phyloP scores from a whole-genome alignment of 1,284 basidiomycete genomes.

The Anthracocystis panici-leucophaei region DNA sequence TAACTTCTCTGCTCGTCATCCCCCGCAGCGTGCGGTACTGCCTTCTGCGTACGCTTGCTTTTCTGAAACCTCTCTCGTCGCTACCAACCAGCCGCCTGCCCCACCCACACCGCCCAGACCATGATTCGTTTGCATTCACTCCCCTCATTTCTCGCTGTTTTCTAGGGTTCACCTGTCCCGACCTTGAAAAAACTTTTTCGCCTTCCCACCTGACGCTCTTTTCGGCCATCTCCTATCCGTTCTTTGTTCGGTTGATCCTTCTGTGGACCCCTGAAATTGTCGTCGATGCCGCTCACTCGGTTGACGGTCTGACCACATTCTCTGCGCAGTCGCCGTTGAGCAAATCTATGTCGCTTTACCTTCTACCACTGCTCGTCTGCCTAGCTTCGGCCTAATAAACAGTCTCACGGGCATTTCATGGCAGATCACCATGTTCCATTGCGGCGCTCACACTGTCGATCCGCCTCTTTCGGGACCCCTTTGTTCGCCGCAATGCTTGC shows the following conservation, averaged over 20 bases:
- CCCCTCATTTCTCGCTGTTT: constrained; percentile 20
- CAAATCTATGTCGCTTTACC: constrained; percentile 12
- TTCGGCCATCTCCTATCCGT: constrained; percentile 21
- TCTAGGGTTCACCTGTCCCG: constrained; percentile 30
- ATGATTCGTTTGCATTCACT: not conserved
- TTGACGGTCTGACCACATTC: constrained; percentile 1
- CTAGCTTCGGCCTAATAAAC: constrained; percentile 29
- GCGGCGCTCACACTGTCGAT: constrained; percentile 30
- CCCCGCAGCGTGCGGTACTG: constrained; percentile 24
- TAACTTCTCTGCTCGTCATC: constrained; percentile 44
- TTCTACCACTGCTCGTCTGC: constrained; percentile 26
- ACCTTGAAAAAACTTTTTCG: constrained; percentile 19
- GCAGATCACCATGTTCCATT: constrained; percentile 28
- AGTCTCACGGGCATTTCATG: constrained; percentile 40
- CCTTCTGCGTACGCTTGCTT: constrained; percentile 3
- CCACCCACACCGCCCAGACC: constrained; percentile 2
- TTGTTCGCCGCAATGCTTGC: constrained; percentile 36
- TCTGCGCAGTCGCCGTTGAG: constrained; percentile 8
- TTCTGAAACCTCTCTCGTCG: constrained; percentile 12
- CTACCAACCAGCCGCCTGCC: constrained; percentile 1
- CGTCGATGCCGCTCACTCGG: constrained; percentile 18
- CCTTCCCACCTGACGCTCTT: not conserved
- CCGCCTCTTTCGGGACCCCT: constrained; percentile 32
- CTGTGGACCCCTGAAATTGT: constrained; percentile 15
- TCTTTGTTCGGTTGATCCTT: not conserved